Base-by-base conservation (phyloP, 2,329 filamentous ascomycete genomes). In the Fusarium sp. region DNA sequence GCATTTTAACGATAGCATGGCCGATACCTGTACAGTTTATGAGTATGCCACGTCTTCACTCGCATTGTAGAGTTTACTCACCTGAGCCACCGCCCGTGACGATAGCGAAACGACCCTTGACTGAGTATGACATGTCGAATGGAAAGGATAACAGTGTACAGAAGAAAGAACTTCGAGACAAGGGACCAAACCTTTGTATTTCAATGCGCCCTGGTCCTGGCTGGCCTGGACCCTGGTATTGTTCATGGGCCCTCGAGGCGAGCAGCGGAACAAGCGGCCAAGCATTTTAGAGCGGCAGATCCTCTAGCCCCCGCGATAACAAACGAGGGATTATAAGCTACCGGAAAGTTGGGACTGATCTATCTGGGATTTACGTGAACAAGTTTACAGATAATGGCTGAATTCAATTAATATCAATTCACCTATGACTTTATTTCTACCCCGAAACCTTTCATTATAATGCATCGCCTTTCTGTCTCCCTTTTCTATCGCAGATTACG, bases 81-180 rank as follows among this genome's bases (percentile, higher is more conserved):
- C 68, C 68, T 16, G 66, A 69, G 10, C 68, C 68, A 22, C 62
- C 68, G n/a, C 66, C 66, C 7, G 66, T 70, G 7, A 70, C 68
- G 16, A 70, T n/a, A 6, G 68, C 68, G 9, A 44, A 46, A 16
- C 54, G 65, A 34, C 42, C 48, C 32, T 63, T 56, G 6, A 60
- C 22, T 5, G 56, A 46, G 29, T 65, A 70, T 9, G 44, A 57
- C 67, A 70, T 70, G 16, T 12, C 53, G 4, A 25, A 32, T 1
- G 13, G 6, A 20, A 12, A 16, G 8, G 16, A 25, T 30, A 32
- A 25, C 10, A 24, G 49, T 16, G 4, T 20, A n/a, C n/a, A 14
- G 29, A 27, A 6, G 4, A 54, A 44, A 30, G 6, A 11, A 14
- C 14, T 13, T 7, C 18, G 18, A 29, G 22, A 22, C 24, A 47